These are phyloP conservation scores for Allomyces arbusculus DNA, from an alignment of 192 early-diverging fungal species.

Conservation along the genomic window DNA sequence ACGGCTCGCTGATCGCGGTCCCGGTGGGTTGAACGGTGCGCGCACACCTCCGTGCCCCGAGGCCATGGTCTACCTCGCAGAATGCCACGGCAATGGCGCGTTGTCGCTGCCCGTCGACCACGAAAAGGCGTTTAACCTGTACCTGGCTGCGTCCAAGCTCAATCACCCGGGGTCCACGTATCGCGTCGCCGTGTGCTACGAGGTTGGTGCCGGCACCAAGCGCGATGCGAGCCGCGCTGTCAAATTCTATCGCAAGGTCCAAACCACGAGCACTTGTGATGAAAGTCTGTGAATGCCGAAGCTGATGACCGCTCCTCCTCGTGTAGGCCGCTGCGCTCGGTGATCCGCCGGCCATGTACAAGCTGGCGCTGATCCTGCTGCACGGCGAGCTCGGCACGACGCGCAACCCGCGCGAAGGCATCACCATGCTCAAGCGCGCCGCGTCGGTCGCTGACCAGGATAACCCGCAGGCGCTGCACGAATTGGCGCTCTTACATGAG, in stretches of 20 bases:
- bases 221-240: slow-evolving; percentile 55
- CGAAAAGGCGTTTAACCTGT: slow-evolving; percentile 74
- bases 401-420: slow-evolving; percentile 67
- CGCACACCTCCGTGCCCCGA: slow-evolving; percentile 60
- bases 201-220: slow-evolving; percentile 82
- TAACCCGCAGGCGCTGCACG: slow-evolving; percentile 82
- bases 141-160: slow-evolving; percentile 81
- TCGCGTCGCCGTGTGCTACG: slow-evolving; percentile 88
- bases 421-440: slow-evolving; percentile 86
- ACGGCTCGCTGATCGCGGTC: slow-evolving; percentile 36
- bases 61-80: slow-evolving; percentile 81
- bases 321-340: slow-evolving; percentile 50
- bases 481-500: slow-evolving; percentile 75
- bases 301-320: too few species aligned
- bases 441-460: slow-evolving; percentile 72
- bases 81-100: slow-evolving; percentile 66
- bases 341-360: slow-evolving; percentile 93
- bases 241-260: slow-evolving; percentile 69
- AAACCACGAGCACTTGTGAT: too few species aligned
- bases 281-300: neutral
- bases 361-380: slow-evolving; percentile 78
- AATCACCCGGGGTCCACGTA: slow-evolving; percentile 81
- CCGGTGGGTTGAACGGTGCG: neutral
- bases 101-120: slow-evolving; percentile 59
- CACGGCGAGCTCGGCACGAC: slow-evolving; percentile 59